phyloP scores from a whole-genome alignment of 306 rosid genomes.

The Cucurbita moschata region DNA sequence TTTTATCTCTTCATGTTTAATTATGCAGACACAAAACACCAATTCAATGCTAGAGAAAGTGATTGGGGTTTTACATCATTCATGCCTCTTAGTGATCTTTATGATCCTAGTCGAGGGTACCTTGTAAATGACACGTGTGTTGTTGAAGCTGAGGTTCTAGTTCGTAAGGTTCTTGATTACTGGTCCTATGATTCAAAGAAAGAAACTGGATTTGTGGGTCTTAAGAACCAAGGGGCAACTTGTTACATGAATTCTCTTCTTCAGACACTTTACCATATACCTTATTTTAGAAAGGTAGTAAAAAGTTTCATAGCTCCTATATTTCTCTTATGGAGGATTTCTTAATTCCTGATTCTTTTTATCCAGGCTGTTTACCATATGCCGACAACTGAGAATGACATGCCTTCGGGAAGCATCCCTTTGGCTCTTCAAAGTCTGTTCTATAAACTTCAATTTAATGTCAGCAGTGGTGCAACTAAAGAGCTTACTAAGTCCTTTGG shows the following conservation, averaged over 20 bases:
- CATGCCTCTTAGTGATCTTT: conserved; percentile 79
- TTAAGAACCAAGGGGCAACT: conserved; percentile 95
- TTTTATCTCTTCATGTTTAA: conserved; percentile 12
- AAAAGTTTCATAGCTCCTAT: neutral
- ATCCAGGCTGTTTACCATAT: conserved; percentile 87
- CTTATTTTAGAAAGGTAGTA: conserved; percentile 80
- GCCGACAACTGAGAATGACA: conserved; percentile 93
- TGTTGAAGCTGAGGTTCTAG: conserved; percentile 79
- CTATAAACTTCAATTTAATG: conserved; percentile 84
- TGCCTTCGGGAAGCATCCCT: conserved; percentile 94
- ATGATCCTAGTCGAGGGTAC: conserved; percentile 66
- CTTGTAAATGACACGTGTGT: conserved; percentile 56
- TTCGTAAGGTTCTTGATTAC: conserved; percentile 67
- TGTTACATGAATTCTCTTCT: conserved; percentile 98
- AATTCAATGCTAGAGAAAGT: conserved; percentile 76
- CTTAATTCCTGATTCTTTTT: conserved; percentile 13
- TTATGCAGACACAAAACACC: conserved; percentile 69
- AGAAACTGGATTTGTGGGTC: conserved; percentile 91
- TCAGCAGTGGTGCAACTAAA: conserved; percentile 76
- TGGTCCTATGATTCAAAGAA: conserved; percentile 86
- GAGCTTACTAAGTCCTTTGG: conserved; percentile 93
- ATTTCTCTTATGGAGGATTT: neutral
- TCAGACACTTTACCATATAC: conserved; percentile 83
- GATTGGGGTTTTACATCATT: conserved; percentile 88
- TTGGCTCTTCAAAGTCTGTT: conserved; percentile 86